A percentile compares a stretch with the other conserved stretches of the same genome.
Evolutionary conservation across 2,329 filamentous ascomycete species (phyloP).

Genomic region (Colletotrichum tropicale): DNA sequence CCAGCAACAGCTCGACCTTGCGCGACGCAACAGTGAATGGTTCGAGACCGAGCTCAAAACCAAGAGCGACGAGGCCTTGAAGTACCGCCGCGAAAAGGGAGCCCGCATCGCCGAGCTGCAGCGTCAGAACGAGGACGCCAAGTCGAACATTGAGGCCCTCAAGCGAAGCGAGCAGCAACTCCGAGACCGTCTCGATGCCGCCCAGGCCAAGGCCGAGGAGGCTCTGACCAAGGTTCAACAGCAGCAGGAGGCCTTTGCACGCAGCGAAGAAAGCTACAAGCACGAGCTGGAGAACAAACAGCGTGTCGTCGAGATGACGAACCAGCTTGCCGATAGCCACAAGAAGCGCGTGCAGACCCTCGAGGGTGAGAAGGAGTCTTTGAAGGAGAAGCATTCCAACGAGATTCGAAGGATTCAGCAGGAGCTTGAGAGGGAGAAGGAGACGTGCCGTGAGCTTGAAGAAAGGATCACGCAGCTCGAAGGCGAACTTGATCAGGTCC

Average conservation of each 20-base stretch:
- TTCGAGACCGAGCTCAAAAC: slow-evolving; percentile 90
- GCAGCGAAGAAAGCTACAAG: slow-evolving; percentile 84
- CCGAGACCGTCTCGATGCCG: slow-evolving; percentile 79
- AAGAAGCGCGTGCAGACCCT: slow-evolving; percentile 74
- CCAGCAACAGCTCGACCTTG: slow-evolving; percentile 87
- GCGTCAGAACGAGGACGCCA: slow-evolving; percentile 84
- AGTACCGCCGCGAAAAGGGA: slow-evolving; percentile 93
- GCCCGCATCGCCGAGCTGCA: slow-evolving; percentile 88
- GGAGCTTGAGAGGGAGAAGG: slow-evolving; percentile 61
- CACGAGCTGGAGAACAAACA: slow-evolving; percentile 83
- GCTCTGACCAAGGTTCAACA: slow-evolving; percentile 82
- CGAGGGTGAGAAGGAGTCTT: slow-evolving; percentile 62
- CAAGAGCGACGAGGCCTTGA: slow-evolving; percentile 84
- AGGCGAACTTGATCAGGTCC: slow-evolving; percentile 57
- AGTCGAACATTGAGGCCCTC: slow-evolving; percentile 76
- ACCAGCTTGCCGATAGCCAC: slow-evolving; percentile 76
- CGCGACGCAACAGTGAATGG: slow-evolving; percentile 92
- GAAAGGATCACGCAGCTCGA: slow-evolving; percentile 56
- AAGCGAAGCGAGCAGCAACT: slow-evolving; percentile 81
- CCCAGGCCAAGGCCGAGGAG: slow-evolving; percentile 87
- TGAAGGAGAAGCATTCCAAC: slow-evolving; percentile 70
- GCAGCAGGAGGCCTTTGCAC: slow-evolving; percentile 80
- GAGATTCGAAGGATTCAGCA: slow-evolving; percentile 59
- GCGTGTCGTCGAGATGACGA: slow-evolving; percentile 81
- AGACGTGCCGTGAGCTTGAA: slow-evolving; percentile 49